Base-by-base conservation (phyloP, 2,329 filamentous ascomycete species). In the Fusarium incarnatum region DNA sequence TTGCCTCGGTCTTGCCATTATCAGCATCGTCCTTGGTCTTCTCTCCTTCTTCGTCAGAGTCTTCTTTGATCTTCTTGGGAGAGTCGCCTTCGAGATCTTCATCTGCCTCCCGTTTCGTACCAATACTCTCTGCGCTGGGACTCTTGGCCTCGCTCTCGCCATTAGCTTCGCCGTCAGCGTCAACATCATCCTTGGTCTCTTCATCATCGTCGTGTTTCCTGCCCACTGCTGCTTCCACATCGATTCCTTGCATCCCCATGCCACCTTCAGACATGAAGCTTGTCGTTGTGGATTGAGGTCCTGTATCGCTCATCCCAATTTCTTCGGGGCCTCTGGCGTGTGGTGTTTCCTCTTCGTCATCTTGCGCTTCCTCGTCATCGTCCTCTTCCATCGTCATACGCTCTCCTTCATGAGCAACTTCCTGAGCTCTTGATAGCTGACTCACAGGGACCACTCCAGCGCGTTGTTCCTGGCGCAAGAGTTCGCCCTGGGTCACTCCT, bases 281-380 rank as follows among this genome's bases (percentile, higher is more conserved):
- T 42, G 78, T 82, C 18, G 78, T 81, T 56, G 80, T 82, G 55
- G 70, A 81, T 79, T 93, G 94, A 12, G 92, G 90, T 0, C 96
- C 96, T 70, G 93, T 92, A 77, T 99, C 96, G 73, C 93, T 90
- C 63, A 94, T 89, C 7, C 94, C 95, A 53, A 98, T 92, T 72
- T 93, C 87, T 30, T 93, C 89, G 0, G 96, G 96, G 0, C 95
- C 95, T 42, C 94, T 87, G 1, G 92, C 94, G 79, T 97, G 94
- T 8, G 94, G 93, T 55, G 89, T 91, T 10, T 87, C 86, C 9
- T 88, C 85, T 18, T 87, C 86, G 30, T 82, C 80, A 40, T 83
- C 80, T 57, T 85, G 77, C 67, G 80, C 68, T 50, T 79, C 75
- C 18, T 81, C 79, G 5, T 75, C 74, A 27, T 75, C 76, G 18